phyloP scores from a whole-genome alignment of 176 grass and related monocot genomes.

The Phoenix roebelenii region DNA sequence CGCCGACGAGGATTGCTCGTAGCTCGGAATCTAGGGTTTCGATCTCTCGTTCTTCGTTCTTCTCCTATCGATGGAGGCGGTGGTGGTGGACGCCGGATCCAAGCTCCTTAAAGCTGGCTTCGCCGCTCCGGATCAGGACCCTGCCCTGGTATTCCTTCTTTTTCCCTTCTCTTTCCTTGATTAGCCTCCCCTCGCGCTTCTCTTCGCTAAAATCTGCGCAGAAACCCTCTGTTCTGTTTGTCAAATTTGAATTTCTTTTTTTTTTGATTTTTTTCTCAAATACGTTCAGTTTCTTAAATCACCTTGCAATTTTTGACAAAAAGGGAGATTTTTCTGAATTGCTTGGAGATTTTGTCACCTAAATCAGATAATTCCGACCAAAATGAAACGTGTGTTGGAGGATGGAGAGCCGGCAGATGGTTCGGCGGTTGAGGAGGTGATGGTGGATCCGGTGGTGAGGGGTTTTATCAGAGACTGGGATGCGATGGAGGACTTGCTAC shows the following conservation, averaged over 20 bases:
- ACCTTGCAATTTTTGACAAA: neutral
- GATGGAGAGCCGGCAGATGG: slow-evolving; percentile 44
- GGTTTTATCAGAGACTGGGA: slow-evolving; percentile 97
- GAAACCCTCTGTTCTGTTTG: too few species aligned
- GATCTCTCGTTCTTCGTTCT: neutral
- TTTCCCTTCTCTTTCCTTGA: neutral
- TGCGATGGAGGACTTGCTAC: slow-evolving; percentile 91
- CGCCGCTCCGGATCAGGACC: slow-evolving; percentile 73
- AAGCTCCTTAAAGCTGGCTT: slow-evolving; percentile 93
- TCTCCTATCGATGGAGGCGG: slow-evolving; percentile 58
- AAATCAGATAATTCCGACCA: slow-evolving; percentile 76
- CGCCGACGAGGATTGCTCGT: too few species aligned
- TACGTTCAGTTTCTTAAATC: neutral
- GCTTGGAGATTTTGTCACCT: too few species aligned
- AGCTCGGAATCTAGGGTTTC: slow-evolving; percentile 8
- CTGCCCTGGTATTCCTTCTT: slow-evolving; percentile 36
- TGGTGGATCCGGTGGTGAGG: slow-evolving; percentile 65
- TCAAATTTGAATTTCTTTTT: too few species aligned
- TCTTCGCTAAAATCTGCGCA: neutral
- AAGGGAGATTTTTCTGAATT: neutral
- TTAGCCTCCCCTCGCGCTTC: neutral
- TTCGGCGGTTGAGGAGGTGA: slow-evolving; percentile 46
- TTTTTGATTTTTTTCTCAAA: too few species aligned
- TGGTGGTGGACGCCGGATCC: slow-evolving; percentile 86
- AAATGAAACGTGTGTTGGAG: slow-evolving; percentile 72